These are phyloP conservation scores for Camellia sinensis DNA, from an alignment of 148 eudicot genomes.

Conservation along the genomic window DNA sequence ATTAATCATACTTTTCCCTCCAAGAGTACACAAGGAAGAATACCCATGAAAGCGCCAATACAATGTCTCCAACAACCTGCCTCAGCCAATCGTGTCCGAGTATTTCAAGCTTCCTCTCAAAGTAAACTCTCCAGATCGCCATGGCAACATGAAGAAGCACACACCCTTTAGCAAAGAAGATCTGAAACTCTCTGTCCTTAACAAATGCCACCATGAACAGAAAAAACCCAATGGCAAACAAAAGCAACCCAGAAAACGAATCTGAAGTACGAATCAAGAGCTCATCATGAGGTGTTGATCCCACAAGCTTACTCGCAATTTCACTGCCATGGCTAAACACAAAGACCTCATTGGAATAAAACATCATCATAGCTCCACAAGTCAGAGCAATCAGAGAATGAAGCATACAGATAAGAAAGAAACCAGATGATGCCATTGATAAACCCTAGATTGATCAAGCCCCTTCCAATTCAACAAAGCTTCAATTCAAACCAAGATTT, in stretches of 20 bases:
- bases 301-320: conserved; percentile 59
- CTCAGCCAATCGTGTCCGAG: conserved; percentile 67
- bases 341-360: conserved; percentile 61
- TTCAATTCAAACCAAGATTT: conserved; percentile 3
- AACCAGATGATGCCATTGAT: conserved; percentile 70
- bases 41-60: conserved; percentile 81
- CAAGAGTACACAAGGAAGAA: conserved; percentile 75
- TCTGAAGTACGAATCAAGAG: conserved; percentile 67
- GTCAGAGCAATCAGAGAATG: conserved; percentile 67
- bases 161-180: conserved; percentile 84
- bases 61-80: conserved; percentile 69
- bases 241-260: conserved; percentile 85
- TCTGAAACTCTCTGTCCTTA: conserved; percentile 64
- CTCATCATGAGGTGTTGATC: conserved; percentile 83
- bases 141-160: conserved; percentile 70
- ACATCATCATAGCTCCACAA: conserved; percentile 87
- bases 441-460: conserved; percentile 13
- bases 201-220: conserved; percentile 91
- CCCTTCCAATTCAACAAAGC: conserved; percentile 10
- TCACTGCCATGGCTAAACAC: conserved; percentile 71
- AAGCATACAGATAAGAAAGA: conserved; percentile 67
- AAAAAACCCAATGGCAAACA: conserved; percentile 73
- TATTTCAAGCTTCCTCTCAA: conserved; percentile 69
- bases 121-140: conserved; percentile 90
- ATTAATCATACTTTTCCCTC: conserved; percentile 90